Conservation (phyloP, 2,329 filamentous ascomycete genomes). For the Monosporascus sp. region DNA sequence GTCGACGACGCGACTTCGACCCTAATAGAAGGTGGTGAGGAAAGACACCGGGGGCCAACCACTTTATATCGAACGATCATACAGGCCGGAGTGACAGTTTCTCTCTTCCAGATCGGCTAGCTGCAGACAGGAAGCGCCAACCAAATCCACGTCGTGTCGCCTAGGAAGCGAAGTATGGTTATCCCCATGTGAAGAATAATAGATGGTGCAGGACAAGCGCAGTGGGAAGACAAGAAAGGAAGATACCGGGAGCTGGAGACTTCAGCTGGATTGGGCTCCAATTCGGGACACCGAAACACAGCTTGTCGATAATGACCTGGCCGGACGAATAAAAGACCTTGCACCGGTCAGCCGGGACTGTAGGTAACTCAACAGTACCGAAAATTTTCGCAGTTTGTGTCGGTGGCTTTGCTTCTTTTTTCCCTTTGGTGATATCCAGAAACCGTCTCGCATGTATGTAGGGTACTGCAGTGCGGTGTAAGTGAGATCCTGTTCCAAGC, state of each 20-base stretch:
- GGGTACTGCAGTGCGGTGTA: background rate
- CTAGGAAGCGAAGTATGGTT: background rate
- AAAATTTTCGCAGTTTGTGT: background rate
- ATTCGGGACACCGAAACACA: background rate
- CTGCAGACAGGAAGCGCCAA: background rate
- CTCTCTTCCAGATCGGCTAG: background rate
- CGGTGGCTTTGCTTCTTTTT: background rate
- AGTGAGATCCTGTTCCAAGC: background rate
- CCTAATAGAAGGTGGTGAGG: background rate
- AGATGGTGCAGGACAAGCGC: background rate
- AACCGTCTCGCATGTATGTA: background rate
- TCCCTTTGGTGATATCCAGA: background rate
- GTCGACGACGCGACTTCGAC: background rate
- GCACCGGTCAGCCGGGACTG: too few relatives aligned
- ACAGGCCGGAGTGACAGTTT: background rate
- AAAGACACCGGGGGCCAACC: background rate
- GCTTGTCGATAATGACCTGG: background rate
- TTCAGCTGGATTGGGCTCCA: background rate
- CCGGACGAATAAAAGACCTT: too few relatives aligned
- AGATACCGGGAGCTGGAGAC: background rate
- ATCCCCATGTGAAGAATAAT: background rate
- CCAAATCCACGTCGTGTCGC: background rate
- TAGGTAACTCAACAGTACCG: background rate
- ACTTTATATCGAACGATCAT: background rate
- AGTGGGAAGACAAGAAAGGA: background rate